Evolutionary conservation across 164 flowering plant genomes (phyloP), one percentile per base, ranked within the genome.

Genomic region (Magnolia changhungtana): DNA sequence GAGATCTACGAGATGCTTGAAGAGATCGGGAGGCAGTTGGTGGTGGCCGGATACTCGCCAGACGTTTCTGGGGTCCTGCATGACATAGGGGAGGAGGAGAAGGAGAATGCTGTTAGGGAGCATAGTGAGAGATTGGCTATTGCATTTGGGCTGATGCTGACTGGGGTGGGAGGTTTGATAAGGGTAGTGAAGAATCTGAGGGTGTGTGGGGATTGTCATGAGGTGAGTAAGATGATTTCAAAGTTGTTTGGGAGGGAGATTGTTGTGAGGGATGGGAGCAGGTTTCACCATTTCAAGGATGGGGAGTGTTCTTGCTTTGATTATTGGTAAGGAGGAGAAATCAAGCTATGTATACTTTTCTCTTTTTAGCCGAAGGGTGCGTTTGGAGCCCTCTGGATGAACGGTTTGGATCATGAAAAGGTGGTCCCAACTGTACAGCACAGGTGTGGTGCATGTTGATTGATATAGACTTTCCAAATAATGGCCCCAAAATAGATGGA

Each of bases 71-170:
- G 77, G 6, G 82, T 83, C 45, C 50, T 84, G 69, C 85, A 88
- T 77, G 91, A 85, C 59, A 76, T 81, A 19, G 79, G 76, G 37
- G 88, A 90, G 64, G 90, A 90, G 81, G 90, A 87, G 67, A 88
- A 72, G 73, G 92, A 84, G 75, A 85, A 81, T 61, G 82, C 85
- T 19, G 79, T 88, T 69, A 66, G 72, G 71, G 86, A 83, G 79
- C 97, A 92, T 75, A 90, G 93, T 77, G 95, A 92, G 84, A 92
- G 91, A 77, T 84, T 92, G 29, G 97, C 92, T 21, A 87, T 90
- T 77, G 92, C 93, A 21, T 90, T 81, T 75, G 94, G 94, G 7
- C 78, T 90, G 78, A 66, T 89, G 82, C 88, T 84, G 73, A 84
- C 84, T 4, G 81, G 82, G 51, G 80, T 81, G 0, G 97, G 90